phyloP scores from a whole-genome alignment of 345 rosid species.

The Lagerstroemia speciosa region DNA sequence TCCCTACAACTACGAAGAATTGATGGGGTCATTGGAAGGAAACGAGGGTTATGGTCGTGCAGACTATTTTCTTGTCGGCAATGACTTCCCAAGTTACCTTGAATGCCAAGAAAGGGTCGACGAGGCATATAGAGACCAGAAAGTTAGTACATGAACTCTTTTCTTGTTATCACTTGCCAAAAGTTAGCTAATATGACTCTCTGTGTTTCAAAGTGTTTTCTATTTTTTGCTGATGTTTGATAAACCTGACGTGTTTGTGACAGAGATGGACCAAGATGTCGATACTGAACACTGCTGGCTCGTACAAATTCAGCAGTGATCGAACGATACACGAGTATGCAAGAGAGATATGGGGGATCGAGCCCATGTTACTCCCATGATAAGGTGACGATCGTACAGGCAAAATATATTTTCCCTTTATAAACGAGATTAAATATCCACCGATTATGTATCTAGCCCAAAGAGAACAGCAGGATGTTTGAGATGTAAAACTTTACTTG shows the following conservation, averaged over 20 bases:
- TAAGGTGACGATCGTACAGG: background rate
- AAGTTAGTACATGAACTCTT: constrained; percentile 20
- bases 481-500: background rate
- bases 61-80: constrained; percentile 52
- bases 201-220: background rate
- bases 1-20: constrained; percentile 32
- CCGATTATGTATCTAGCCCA: background rate
- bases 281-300: constrained; percentile 52
- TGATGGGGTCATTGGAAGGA: constrained; percentile 48
- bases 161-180: background rate
- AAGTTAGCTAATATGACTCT: background rate
- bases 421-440: background rate
- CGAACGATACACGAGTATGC: constrained; percentile 53
- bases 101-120: constrained; percentile 56
- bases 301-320: constrained; percentile 56
- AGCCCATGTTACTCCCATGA: constrained; percentile 34
- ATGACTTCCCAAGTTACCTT: constrained; percentile 47
- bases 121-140: constrained; percentile 44
- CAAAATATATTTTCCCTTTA: background rate
- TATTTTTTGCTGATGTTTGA: background rate
- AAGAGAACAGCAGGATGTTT: background rate
- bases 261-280: constrained; percentile 60
- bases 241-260: background rate
- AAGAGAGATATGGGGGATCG: constrained; percentile 43
- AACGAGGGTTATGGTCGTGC: constrained; percentile 43